Evolutionary conservation across 495 filamentous ascomycete species (phyloP), one percentile per base, ranked within the genome.

Genomic region (Clavariopsis aquatica): DNA sequence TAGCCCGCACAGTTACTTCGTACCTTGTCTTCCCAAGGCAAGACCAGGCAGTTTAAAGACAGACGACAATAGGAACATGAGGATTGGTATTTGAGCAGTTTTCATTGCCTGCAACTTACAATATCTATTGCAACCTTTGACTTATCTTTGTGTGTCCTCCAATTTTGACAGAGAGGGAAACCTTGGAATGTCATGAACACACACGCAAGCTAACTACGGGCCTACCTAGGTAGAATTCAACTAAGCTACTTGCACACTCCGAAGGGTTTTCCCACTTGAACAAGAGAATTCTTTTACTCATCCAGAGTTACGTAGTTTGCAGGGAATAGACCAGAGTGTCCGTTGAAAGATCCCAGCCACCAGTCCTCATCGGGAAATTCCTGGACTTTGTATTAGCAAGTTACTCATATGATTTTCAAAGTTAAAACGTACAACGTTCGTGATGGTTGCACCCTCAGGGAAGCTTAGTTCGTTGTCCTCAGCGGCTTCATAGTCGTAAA

Each of bases 321-420:
- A 0, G 77, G 80, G 74, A 99, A 99, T n/a, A 98, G 81, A 24
- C 94, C 94, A 7, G 82, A 84, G 60, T 85, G 84, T 9, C 91
- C 91, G 23, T 84, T 78, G 71, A 91, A 95, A 64, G 90, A 84
- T 38, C 94, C 94, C 64, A 90, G 85, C 94, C 94, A 99, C 94
- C 94, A 99, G 73, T 98, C 94, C 64, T 98, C 92, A 73, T 98
- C 94, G 4, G 95, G 95, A 78, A 98, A 98, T 77, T 97, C 90
- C 88, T 90, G 68, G 49, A n/a, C 38, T 20, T 53, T 58, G 23
- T 31, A 71, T 59, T 64, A 66, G 57, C 61, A 34, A 15, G 20
- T 1, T 9, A 43, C 43, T 38, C 24, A 26, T 8, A 38, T 13
- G n/a, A 17, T 7, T 2, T 17, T 17, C 12, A 9, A 8, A 20